Evolutionary conservation across 495 filamentous ascomycete species (phyloP).

Genomic region (Daldinia vernicosa): DNA sequence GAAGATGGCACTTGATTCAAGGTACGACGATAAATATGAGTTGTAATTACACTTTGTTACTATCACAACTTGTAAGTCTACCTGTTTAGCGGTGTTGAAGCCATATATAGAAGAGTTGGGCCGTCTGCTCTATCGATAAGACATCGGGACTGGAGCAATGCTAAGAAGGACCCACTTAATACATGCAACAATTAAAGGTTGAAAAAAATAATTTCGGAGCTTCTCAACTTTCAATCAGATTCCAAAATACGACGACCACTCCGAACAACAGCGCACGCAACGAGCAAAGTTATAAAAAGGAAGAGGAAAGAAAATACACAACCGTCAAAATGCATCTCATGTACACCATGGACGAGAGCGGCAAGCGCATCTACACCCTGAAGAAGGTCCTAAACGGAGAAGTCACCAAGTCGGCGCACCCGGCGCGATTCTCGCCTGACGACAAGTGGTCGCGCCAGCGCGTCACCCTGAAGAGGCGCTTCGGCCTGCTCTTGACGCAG

Average conservation of each 20-base stretch:
- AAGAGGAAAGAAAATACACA: slow-evolving; percentile 1
- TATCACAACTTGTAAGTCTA: no score
- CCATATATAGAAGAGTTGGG: no score
- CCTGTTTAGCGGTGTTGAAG: no score
- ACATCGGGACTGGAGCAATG: no score
- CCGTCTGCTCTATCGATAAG: slow-evolving; percentile 1
- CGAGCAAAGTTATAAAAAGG: not conserved
- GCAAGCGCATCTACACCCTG: slow-evolving; percentile 89
- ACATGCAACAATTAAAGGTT: slow-evolving; percentile 30
- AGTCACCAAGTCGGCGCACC: slow-evolving; percentile 95
- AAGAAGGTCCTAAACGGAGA: slow-evolving; percentile 80
- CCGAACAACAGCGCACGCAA: not conserved
- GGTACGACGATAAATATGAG: no score
- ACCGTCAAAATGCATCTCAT: slow-evolving; percentile 77
- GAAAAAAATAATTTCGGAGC: slow-evolving; percentile 32
- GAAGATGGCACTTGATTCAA: no score
- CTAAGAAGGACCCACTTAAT: slow-evolving; percentile 6
- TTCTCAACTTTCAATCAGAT: slow-evolving; percentile 5
- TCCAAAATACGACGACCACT: not conserved
- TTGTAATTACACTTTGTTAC: no score
- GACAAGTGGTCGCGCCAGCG: slow-evolving; percentile 97
- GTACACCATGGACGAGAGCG: slow-evolving; percentile 81
- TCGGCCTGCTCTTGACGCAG: slow-evolving; percentile 85
- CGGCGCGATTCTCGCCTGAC: slow-evolving; percentile 95
- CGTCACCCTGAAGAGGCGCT: slow-evolving; percentile 91